Conservation (phyloP, 75 land plant species). For the Picea sitchensis region DNA sequence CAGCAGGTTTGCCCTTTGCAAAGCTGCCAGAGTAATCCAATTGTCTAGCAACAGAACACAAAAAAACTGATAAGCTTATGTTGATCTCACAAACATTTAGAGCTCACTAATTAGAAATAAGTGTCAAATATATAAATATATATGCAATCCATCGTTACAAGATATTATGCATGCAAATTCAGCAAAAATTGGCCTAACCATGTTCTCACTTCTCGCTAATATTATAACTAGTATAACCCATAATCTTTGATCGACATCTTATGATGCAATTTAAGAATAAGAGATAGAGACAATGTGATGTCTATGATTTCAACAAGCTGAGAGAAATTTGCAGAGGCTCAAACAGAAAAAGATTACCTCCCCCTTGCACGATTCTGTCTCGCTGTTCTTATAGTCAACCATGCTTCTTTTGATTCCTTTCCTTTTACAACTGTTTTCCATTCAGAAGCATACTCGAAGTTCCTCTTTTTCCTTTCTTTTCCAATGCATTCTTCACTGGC, state of each 20-base stretch:
- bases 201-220: background rate
- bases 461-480: slow-evolving; percentile 26
- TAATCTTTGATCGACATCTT: background rate
- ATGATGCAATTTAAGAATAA: background rate
- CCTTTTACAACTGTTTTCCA: slow-evolving; percentile 14
- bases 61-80: background rate
- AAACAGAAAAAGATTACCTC: slow-evolving; percentile 18
- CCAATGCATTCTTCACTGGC: slow-evolving; percentile 19
- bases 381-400: background rate
- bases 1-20: background rate
- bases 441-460: slow-evolving; percentile 14
- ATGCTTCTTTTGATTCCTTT: slow-evolving; percentile 3
- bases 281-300: background rate
- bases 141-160: background rate
- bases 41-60: slow-evolving; percentile 7
- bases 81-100: background rate
- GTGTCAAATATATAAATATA: background rate
- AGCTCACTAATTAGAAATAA: no score
- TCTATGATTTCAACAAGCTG: background rate
- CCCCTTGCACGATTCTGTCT: slow-evolving; percentile 17
- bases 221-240: no score
- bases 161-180: background rate
- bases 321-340: background rate
- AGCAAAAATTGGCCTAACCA: background rate
- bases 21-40: slow-evolving; percentile 1